Evolutionary conservation across 768 basidiomycete species (phyloP), one percentile per base, ranked within the genome.

Genomic region (Boletus subparvulus): DNA sequence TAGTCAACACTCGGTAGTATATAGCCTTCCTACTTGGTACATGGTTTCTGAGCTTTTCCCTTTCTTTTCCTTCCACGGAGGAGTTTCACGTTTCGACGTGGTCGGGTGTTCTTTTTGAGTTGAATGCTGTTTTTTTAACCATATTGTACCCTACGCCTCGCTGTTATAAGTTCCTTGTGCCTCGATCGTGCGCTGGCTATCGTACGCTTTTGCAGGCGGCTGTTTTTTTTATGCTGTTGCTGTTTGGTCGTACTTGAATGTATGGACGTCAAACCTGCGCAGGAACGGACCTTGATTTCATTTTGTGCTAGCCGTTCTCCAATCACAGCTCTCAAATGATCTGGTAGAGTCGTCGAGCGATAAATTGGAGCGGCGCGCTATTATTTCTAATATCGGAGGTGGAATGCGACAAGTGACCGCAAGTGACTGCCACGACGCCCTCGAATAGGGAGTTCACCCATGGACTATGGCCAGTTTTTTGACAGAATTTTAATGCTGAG

Each of bases 1-100:
- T 73, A 71, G 71, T 71, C 52, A 47, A 61, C 30, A 35, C 67
- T 51, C 55, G 41, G 40, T 71, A 69, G 67, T 69, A 66, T 69
- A 68, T 69, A 69, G 50, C 66, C 58, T 37, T 53, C 39, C 21
- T 65, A 65, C 64, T 67, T 39, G 47, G 50, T 59, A 63, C 52
- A 53, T 50, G 43, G 12, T 47, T 40, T 45, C 21, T 49, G 33
- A 17, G 39, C 6, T n/a, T 47, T 37, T 36, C 16, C 7, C 16
- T 21, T 36, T 26, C 26, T 6, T 28, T 63, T 51, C 41, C 28
- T 52, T 54, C n/a, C 45, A 35, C 6, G 45, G 41, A 26, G 30
- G 12, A 24, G 6, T n/a, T 32, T n/a, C 16, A 17, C 16, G 42
- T 17, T 36, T 44, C 10, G 16, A 24, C 13, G 17, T 28, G 35